Evolutionary conservation across 129 eudicot genomes (phyloP), one percentile per base, ranked within the genome.

Genomic region (Saussurea involucrata): DNA sequence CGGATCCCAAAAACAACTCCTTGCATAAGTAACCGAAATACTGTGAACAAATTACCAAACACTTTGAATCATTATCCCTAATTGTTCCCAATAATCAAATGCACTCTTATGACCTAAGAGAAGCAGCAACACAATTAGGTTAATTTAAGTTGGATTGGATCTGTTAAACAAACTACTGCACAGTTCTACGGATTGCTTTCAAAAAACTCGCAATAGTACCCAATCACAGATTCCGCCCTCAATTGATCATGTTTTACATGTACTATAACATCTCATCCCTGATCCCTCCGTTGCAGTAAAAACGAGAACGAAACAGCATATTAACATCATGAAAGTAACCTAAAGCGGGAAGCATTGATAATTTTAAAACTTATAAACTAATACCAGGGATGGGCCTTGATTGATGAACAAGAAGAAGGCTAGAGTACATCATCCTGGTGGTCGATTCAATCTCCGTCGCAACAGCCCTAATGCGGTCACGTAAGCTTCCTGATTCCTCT

Each of bases 391-490:
- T 4, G 0, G 98, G 92, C 15, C 89, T 84, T 72, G 97, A 86
- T 49, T 95, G 98, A 69, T 95, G 98, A 86, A 91, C 85, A 28
- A 91, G 91, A 28, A 91, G 87, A 22, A 95, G 90, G 36, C 72
- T 76, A 22, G 96, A 83, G 69, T 91, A 92, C 87, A 89, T 83
- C 76, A 79, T 80, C 74, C 96, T 80, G 4, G 88, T 84, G 24
- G 77, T 78, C 17, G 97, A 86, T 32, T 91, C 98, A 34, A 94
- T 94, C 61, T 94, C 87, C 18, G 78, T 7, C 0, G 92, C 85
- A 2, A 94, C 93, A 31, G 83, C 82, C 33, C 75, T 85, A 24
- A 94, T 89, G 13, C 97, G 88, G 66, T 94, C 97, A 17, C 88
- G 92, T 67, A 91, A 8, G 73, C 65, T 80, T 40, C 90, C 93